Evolutionary conservation across 2,329 filamentous ascomycete species (phyloP).

Genomic region (Paradendryphiella salina): DNA sequence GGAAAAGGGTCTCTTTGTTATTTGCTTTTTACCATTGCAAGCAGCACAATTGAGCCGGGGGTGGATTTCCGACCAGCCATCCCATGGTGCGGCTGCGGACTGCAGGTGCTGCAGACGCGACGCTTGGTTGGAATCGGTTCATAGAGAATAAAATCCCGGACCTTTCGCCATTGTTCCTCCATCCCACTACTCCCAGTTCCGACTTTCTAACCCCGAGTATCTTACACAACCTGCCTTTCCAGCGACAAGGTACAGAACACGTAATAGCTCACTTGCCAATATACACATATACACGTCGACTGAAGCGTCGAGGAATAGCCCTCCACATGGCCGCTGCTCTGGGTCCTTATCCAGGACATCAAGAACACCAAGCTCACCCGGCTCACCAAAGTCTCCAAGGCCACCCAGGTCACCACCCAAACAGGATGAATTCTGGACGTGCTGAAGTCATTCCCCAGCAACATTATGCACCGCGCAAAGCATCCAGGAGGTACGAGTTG

Average conservation of each 20-base stretch:
- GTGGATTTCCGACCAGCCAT: not conserved
- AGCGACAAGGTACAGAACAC: not conserved
- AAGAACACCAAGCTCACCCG: no score
- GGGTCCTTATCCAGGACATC: conserved; percentile 45
- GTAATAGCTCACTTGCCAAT: not conserved
- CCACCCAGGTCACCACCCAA: conserved; percentile 45
- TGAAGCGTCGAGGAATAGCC: not conserved
- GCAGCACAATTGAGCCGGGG: not conserved
- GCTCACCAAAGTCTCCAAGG: no score
- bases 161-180: not conserved
- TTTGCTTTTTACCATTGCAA: no score
- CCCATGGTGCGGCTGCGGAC: not conserved
- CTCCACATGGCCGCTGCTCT: conserved; percentile 9
- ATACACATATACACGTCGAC: not conserved
- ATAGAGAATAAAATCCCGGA: conserved; percentile 1
- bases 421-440: not conserved
- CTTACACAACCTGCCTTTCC: not conserved
- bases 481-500: conserved; percentile 56
- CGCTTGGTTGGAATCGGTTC: not conserved
- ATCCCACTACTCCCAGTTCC: not conserved
- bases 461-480: not conserved
- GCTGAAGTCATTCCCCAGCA: not conserved
- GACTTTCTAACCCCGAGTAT: not conserved
- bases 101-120: not conserved
- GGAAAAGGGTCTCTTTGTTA: no score